phyloP scores from a whole-genome alignment of 2,329 filamentous ascomycete genomes.

The Lachnellula hyalina region DNA sequence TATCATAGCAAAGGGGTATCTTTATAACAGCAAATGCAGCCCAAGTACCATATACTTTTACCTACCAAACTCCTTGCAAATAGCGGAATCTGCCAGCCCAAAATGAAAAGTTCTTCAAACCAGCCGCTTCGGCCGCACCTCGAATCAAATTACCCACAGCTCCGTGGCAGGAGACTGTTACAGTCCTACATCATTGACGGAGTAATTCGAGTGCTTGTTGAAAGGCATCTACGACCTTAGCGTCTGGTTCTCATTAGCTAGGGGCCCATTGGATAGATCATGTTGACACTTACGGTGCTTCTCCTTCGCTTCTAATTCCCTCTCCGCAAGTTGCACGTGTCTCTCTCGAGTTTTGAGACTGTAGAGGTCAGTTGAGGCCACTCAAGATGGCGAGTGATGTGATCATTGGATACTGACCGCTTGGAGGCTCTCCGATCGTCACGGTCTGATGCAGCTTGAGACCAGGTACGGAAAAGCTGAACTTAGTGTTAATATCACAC shows the following conservation, averaged over 20 bases:
- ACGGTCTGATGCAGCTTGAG: slow-evolving; percentile 61
- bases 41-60: background rate
- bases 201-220: slow-evolving; percentile 49
- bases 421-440: slow-evolving; percentile 75
- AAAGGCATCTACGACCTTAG: slow-evolving; percentile 56
- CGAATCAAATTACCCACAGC: too few species aligned
- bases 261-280: too few species aligned
- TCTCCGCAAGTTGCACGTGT: slow-evolving; percentile 70
- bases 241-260: slow-evolving; percentile 33
- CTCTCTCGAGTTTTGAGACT: slow-evolving; percentile 74
- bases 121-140: background rate
- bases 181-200: background rate
- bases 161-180: too few species aligned
- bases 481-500: slow-evolving; percentile 26
- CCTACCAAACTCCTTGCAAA: background rate
- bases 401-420: slow-evolving; percentile 45
- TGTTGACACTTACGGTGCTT: slow-evolving; percentile 62
- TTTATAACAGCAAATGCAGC: slow-evolving; percentile 8
- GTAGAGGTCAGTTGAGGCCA: slow-evolving; percentile 9
- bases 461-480: slow-evolving; percentile 74
- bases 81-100: background rate
- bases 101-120: background rate
- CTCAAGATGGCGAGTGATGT: background rate
- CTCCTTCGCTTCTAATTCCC: slow-evolving; percentile 66
- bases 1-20: background rate